Conservation (phyloP, 176 grass and related monocot species). For the Lolium multiflorum region DNA sequence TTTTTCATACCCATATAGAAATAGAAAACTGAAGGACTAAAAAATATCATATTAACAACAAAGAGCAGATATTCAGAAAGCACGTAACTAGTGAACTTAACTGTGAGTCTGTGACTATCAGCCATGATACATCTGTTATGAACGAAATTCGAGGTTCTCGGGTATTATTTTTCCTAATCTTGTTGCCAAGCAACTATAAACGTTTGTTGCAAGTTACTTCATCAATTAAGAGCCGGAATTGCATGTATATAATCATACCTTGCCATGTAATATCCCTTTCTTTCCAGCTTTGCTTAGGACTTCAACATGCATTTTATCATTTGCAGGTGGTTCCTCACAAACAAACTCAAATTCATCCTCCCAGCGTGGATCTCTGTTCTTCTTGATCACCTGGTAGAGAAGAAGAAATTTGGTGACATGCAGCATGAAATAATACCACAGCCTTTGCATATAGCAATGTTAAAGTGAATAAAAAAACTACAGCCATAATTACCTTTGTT, state of each 20-base stretch:
- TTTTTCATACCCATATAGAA: not conserved
- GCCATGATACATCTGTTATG: not conserved
- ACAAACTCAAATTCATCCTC: slow-evolving; percentile 84
- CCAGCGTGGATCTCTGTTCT: slow-evolving; percentile 94
- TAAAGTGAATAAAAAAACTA: slow-evolving; percentile 1
- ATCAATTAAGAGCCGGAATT: slow-evolving; percentile 9
- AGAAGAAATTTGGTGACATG: not conserved
- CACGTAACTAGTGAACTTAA: not conserved
- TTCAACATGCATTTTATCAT: slow-evolving; percentile 87
- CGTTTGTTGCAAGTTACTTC: not conserved
- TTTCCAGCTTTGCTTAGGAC: slow-evolving; percentile 80
- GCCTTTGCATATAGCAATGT: not conserved
- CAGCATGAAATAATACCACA: not conserved
- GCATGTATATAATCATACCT: slow-evolving; percentile 56
- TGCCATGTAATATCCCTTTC: slow-evolving; percentile 77
- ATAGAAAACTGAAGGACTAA: not conserved
- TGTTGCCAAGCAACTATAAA: slow-evolving; percentile 4
- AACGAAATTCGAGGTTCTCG: not conserved
- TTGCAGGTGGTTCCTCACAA: slow-evolving; percentile 78
- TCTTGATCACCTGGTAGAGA: slow-evolving; percentile 75
- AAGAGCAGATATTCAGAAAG: not conserved
- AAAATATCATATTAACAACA: not conserved
- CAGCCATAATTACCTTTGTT: slow-evolving; percentile 69
- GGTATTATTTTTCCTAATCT: not conserved
- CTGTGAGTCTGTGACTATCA: not conserved